Conservation (phyloP, 2,329 filamentous ascomycete species). For the Curvularia eragrostidis region DNA sequence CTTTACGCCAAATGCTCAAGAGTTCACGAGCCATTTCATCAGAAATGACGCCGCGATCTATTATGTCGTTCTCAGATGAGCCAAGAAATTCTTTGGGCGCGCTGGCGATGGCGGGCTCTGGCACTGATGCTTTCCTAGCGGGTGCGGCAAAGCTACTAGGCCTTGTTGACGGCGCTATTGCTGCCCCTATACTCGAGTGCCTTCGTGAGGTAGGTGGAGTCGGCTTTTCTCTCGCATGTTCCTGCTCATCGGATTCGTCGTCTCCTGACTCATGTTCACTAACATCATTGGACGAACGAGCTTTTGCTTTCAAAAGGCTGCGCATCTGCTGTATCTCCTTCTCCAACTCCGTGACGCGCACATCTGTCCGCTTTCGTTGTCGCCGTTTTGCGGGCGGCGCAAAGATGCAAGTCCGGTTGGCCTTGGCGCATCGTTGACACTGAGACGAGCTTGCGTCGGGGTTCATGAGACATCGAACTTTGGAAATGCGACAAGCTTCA, state of each 20-base stretch:
- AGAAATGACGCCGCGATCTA: conserved; percentile 44
- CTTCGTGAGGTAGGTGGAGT: conserved; percentile 24
- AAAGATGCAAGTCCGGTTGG: conserved; percentile 43
- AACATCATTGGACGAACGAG: conserved; percentile 30
- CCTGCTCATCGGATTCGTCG: conserved; percentile 32
- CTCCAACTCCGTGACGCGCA: conserved; percentile 47
- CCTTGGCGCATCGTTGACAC: conserved; percentile 48
- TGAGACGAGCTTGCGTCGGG: conserved; percentile 34
- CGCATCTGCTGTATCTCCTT: conserved; percentile 48
- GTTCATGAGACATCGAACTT: conserved; percentile 44
- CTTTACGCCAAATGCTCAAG: conserved; percentile 40
- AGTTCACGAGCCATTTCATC: conserved; percentile 39
- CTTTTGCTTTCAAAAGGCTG: conserved; percentile 36
- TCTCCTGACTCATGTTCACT: conserved; percentile 42
- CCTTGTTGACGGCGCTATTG: conserved; percentile 16
- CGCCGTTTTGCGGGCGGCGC: conserved; percentile 46
- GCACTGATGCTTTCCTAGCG: conserved; percentile 10
- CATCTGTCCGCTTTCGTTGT: conserved; percentile 48
- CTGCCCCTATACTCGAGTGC: conserved; percentile 18
- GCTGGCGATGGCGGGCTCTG: conserved; percentile 9
- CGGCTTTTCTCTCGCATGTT: conserved; percentile 22
- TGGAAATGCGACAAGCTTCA: conserved; percentile 47
- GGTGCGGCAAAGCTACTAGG: conserved; percentile 13
- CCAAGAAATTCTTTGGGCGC: conserved; percentile 32
- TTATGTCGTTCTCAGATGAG: conserved; percentile 40